A percentile compares a stretch with the other conserved stretches of the same genome.
Evolutionary conservation across 2,329 filamentous ascomycete species (phyloP).

Genomic region (Phyllosticta citriasiana): DNA sequence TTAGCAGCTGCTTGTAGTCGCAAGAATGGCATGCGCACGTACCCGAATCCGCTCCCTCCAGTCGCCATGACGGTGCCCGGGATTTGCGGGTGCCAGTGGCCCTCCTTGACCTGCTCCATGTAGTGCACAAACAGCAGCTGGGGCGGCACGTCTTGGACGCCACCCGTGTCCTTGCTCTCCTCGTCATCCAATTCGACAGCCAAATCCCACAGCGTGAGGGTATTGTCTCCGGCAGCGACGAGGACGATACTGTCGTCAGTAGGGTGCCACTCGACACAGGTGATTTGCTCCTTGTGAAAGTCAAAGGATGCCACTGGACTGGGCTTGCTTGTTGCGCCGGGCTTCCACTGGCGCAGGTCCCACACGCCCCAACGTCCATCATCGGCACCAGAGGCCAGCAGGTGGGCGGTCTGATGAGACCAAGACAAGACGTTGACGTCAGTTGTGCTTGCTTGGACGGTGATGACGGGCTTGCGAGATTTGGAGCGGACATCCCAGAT

Average conservation of each 20-base stretch:
- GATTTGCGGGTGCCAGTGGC: constrained; percentile 97
- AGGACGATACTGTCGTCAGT: constrained; percentile 93
- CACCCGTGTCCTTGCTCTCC: constrained; percentile 82
- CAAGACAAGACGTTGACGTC: constrained; percentile 97
- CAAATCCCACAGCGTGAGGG: constrained; percentile 91
- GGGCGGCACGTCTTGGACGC: constrained; percentile 80
- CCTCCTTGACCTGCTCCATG: constrained; percentile 86
- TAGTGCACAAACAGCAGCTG: constrained; percentile 96
- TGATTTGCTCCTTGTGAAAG: constrained; percentile 96
- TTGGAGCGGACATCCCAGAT: constrained; percentile 94
- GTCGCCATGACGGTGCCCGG: constrained; percentile 82
- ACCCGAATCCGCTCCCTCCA: constrained; percentile 72
- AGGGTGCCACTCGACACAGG: constrained; percentile 93
- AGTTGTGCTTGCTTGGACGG: constrained; percentile 68
- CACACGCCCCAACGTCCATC: constrained; percentile 92
- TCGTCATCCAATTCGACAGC: constrained; percentile 95
- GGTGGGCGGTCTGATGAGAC: constrained; percentile 78
- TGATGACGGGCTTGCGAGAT: constrained; percentile 76
- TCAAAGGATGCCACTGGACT: constrained; percentile 84
- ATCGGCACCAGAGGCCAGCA: constrained; percentile 86
- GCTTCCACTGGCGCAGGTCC: constrained; percentile 94
- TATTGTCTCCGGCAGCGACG: constrained; percentile 86
- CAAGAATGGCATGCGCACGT: constrained; percentile 19
- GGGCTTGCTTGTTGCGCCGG: constrained; percentile 45
- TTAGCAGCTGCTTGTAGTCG: constrained; percentile 15